Percentiles rank a stretch among this genome's conserved stretches.
Conservation (phyloP, 306 rosid species). For the Crotalaria pallida region DNA sequence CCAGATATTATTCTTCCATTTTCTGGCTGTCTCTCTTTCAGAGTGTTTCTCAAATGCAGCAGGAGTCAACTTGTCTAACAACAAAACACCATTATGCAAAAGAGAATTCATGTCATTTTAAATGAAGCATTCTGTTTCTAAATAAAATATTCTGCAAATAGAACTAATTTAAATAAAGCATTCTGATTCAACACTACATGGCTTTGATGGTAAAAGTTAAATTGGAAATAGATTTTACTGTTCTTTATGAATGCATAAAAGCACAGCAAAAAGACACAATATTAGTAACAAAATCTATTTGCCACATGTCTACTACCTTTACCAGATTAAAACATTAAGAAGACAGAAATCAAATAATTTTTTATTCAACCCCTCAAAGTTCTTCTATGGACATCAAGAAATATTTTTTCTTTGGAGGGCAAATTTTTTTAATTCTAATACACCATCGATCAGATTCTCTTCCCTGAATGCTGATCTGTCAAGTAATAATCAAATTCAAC, state of each 20-base stretch:
- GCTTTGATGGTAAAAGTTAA: neutral
- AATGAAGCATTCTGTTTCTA: neutral
- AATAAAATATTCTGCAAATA: neutral
- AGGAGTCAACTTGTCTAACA: slow-evolving; percentile 62
- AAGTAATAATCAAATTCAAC: neutral
- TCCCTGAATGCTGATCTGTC: neutral
- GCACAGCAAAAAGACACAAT: neutral
- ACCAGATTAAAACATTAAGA: neutral
- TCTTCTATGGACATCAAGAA: neutral
- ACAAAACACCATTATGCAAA: neutral
- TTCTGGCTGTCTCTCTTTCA: slow-evolving; percentile 82
- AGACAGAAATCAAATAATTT: slow-evolving; percentile 3
- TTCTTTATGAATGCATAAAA: neutral
- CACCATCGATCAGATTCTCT: neutral
- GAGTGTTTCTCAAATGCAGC: slow-evolving; percentile 82
- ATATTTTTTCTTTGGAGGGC: neutral
- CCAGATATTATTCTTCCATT: slow-evolving; percentile 88
- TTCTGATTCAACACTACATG: neutral
- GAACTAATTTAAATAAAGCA: neutral
- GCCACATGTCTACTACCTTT: neutral
- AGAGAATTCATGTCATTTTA: neutral
- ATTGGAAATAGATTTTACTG: neutral
- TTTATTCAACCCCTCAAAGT: neutral
- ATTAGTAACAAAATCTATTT: neutral
- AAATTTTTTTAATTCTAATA: neutral